Conservation (phyloP, 805 yeast genomes). For the Nakazawaea siamensis region DNA sequence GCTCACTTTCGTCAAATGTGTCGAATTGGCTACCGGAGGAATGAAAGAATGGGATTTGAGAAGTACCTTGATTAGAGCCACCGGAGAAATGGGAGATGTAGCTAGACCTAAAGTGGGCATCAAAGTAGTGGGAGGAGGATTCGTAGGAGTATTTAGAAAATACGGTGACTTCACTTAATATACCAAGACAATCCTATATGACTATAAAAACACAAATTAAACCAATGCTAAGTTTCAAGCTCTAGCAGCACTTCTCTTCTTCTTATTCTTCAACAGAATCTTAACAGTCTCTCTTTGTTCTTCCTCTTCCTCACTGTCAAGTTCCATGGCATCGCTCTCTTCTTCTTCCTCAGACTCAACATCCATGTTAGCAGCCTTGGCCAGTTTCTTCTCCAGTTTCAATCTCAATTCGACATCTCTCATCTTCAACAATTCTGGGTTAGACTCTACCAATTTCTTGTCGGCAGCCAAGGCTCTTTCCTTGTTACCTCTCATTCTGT, state of each 20-base stretch:
- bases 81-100: slow-evolving; percentile 31
- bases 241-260: slow-evolving; percentile 33
- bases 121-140: slow-evolving; percentile 42
- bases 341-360: slow-evolving; percentile 36
- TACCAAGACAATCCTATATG: neutral
- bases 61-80: slow-evolving; percentile 27
- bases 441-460: slow-evolving; percentile 76
- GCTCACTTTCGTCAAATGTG: slow-evolving; percentile 28
- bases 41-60: slow-evolving; percentile 44
- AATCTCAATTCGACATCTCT: slow-evolving; percentile 88
- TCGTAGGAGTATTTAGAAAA: slow-evolving; percentile 35
- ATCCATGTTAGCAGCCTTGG: slow-evolving; percentile 40
- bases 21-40: slow-evolving; percentile 42
- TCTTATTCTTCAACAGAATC: slow-evolving; percentile 59
- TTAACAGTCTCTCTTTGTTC: slow-evolving; percentile 33
- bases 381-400: slow-evolving; percentile 63
- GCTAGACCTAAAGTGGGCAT: slow-evolving; percentile 44
- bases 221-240: too few relatives aligned
- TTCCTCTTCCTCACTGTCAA: slow-evolving; percentile 42
- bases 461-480: slow-evolving; percentile 80
- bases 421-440: slow-evolving; percentile 85
- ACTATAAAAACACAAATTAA: neutral
- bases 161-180: slow-evolving; percentile 6
- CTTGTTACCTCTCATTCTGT: slow-evolving; percentile 97
- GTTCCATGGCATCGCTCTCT: slow-evolving; percentile 33